These are phyloP conservation scores for Micractinium sp. DNA, from an alignment of 139 green algal species.

Conservation along the genomic window DNA sequence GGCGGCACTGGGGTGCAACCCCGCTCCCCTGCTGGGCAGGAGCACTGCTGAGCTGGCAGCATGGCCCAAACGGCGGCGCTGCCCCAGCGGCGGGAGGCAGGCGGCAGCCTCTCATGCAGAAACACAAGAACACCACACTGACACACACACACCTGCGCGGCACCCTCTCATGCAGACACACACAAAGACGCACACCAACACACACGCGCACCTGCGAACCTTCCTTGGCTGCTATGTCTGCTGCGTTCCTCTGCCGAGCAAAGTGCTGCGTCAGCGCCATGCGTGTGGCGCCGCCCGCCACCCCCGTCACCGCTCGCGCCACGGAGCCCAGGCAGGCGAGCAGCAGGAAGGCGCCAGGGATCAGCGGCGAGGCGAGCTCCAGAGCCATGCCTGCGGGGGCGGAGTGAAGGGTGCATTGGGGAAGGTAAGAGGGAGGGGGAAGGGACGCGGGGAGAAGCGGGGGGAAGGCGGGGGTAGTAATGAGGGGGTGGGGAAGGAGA, in stretches of 20 bases:
- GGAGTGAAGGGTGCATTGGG: neutral
- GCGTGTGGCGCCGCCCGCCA: conserved; percentile 78
- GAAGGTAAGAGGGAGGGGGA: neutral
- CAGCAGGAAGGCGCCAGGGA: conserved; percentile 71
- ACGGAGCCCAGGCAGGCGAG: conserved; percentile 73
- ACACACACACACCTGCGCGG: conserved; percentile 56
- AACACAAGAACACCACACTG: neutral
- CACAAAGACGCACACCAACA: neutral
- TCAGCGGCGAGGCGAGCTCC: conserved; percentile 26
- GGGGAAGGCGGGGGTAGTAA: neutral
- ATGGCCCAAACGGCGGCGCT: too few species aligned
- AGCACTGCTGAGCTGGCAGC: too few species aligned
- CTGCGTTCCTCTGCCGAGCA: conserved; percentile 70
- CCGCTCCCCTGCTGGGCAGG: too few species aligned
- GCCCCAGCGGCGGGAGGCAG: neutral
- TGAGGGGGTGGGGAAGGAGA: neutral
- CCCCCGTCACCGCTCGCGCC: conserved; percentile 69
- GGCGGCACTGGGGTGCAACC: too few species aligned
- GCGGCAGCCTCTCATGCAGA: neutral
- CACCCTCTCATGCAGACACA: neutral
- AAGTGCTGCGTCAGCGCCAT: conserved; percentile 92
- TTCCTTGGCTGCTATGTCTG: conserved; percentile 88
- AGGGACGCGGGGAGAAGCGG: neutral
- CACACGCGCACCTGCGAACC: conserved; percentile 63
- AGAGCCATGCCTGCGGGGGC: conserved; percentile 8